These are phyloP conservation scores for Pythium apleroticum DNA, from an alignment of 352 stramenopile genomes.

Conservation along the genomic window DNA sequence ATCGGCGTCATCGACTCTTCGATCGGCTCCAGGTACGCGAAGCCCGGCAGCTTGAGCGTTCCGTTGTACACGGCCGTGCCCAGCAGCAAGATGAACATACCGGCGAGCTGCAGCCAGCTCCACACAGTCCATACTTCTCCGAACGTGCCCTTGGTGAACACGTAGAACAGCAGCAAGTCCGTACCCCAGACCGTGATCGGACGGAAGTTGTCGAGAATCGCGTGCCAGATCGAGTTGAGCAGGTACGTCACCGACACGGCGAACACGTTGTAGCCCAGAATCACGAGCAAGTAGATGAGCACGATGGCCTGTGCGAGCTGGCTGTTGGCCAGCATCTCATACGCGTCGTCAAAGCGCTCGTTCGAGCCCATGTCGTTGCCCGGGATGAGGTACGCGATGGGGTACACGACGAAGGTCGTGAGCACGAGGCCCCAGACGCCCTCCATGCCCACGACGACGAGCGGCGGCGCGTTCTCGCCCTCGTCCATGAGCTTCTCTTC, in stretches of 20 bases:
- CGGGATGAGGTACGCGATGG: constrained; percentile 89
- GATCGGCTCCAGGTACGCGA: constrained; percentile 74
- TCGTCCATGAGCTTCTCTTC: constrained; percentile 98
- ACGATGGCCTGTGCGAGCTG: constrained; percentile 60
- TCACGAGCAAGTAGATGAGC: constrained; percentile 91
- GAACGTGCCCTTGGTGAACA: constrained; percentile 89
- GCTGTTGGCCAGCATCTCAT: constrained; percentile 71
- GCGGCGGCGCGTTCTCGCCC: constrained; percentile 88
- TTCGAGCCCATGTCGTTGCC: constrained; percentile 94
- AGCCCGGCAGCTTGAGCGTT: constrained; percentile 72
- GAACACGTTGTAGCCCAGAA: constrained; percentile 97
- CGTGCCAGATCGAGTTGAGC: constrained; percentile 97
- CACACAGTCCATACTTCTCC: constrained; percentile 95
- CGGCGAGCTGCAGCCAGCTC: constrained; percentile 93
- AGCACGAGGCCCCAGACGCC: constrained; percentile 95
- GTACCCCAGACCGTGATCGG: constrained; percentile 95
- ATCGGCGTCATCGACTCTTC: constrained; percentile 67
- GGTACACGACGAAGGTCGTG: constrained; percentile 93
- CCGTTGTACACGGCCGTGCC: constrained; percentile 98
- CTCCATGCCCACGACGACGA: constrained; percentile 96
- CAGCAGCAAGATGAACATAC: constrained; percentile 93
- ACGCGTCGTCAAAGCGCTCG: constrained; percentile 88
- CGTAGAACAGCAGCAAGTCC: constrained; percentile 96
- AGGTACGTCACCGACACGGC: constrained; percentile 96
- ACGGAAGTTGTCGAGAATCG: constrained; percentile 97